These are phyloP conservation scores for Trypethelium eluteriae DNA, from an alignment of 495 filamentous ascomycete genomes.

Conservation along the genomic window DNA sequence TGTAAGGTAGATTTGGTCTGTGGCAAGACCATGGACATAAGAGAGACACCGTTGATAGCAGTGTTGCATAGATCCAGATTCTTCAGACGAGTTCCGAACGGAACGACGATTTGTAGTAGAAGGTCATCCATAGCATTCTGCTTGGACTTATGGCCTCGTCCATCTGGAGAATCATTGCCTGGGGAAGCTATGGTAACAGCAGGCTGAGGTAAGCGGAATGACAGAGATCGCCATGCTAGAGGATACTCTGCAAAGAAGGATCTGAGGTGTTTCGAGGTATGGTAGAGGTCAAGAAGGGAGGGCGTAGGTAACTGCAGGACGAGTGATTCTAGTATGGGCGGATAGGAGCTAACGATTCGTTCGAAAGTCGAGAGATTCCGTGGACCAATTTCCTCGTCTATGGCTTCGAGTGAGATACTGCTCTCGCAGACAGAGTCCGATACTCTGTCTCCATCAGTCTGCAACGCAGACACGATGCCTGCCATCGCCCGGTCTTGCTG, in stretches of 20 bases:
- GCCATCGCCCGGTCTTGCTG: slow-evolving; percentile 24
- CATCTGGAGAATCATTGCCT: slow-evolving; percentile 31
- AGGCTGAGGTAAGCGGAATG: slow-evolving; percentile 48
- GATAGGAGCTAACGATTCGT: slow-evolving; percentile 46
- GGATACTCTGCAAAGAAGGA: slow-evolving; percentile 50
- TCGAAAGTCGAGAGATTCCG: slow-evolving; percentile 43
- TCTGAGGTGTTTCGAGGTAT: slow-evolving; percentile 49
- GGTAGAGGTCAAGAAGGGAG: slow-evolving; percentile 50
- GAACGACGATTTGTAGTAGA: slow-evolving; percentile 48
- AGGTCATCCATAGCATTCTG: slow-evolving; percentile 51
- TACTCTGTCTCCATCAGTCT: slow-evolving; percentile 14
- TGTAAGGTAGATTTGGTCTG: slow-evolving; percentile 47
- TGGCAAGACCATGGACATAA: slow-evolving; percentile 47
- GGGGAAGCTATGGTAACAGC: slow-evolving; percentile 22
- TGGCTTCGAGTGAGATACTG: background rate
- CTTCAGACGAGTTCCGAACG: slow-evolving; percentile 49
- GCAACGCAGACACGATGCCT: slow-evolving; percentile 11
- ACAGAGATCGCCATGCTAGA: slow-evolving; percentile 54
- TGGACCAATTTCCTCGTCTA: slow-evolving; percentile 13
- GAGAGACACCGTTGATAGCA: slow-evolving; percentile 50
- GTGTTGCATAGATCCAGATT: slow-evolving; percentile 55
- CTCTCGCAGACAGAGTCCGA: slow-evolving; percentile 8
- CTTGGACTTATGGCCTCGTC: slow-evolving; percentile 44
- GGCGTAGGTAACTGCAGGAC: slow-evolving; percentile 51
- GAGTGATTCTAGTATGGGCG: slow-evolving; percentile 51